Percentiles rank a stretch among this genome's conserved stretches.
Evolutionary conservation across 1,284 basidiomycete species (phyloP).

Genomic region (Tilletia indica): DNA sequence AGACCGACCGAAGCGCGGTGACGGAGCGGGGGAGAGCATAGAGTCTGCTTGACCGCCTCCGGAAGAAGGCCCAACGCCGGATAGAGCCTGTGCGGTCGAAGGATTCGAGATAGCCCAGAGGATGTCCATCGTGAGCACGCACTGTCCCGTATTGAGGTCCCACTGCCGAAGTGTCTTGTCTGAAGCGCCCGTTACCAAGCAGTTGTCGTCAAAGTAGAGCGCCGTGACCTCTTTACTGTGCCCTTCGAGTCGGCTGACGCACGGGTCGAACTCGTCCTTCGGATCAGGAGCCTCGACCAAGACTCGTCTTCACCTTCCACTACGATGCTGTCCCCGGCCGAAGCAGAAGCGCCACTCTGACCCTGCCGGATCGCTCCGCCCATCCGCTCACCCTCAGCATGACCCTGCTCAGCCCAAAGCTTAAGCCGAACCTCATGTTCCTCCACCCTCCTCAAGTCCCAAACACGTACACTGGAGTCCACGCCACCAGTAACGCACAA

Average conservation of each 20-base stretch:
- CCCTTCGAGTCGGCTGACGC: constrained; percentile 77
- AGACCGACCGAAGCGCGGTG: constrained; percentile 3
- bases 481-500: constrained; percentile 86
- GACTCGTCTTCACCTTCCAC: constrained; percentile 58
- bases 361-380: constrained; percentile 27
- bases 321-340: neutral
- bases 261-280: constrained; percentile 60
- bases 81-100: constrained; percentile 61
- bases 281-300: constrained; percentile 26
- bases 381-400: neutral
- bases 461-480: constrained; percentile 69
- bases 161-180: constrained; percentile 98
- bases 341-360: constrained; percentile 16
- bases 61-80: constrained; percentile 17
- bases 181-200: constrained; percentile 90
- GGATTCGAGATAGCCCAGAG: constrained; percentile 98
- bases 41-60: neutral
- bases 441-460: constrained; percentile 47
- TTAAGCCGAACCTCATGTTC: constrained; percentile 43
- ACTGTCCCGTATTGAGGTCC: constrained; percentile 95
- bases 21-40: neutral
- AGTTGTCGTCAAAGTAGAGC: constrained; percentile 91
- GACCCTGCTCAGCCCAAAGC: constrained; percentile 22
- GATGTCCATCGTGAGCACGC: constrained; percentile 98
- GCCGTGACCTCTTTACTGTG: constrained; percentile 89